Conservation (phyloP, 2,329 filamentous ascomycete species). For the Monosporascus sp. region DNA sequence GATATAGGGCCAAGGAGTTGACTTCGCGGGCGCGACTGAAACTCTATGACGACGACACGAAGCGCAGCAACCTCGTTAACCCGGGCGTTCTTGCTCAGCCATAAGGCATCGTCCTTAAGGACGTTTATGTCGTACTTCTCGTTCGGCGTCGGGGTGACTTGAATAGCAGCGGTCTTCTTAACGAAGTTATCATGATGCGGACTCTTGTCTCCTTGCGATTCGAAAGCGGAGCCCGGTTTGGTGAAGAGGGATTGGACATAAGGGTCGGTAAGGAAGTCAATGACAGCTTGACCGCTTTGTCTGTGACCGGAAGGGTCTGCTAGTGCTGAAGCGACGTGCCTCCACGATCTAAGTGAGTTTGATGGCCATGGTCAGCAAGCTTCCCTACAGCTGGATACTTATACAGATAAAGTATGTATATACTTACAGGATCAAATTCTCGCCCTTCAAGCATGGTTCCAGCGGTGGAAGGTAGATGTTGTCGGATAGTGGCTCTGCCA, state of each 20-base stretch:
- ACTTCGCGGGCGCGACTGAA: slow-evolving; percentile 70
- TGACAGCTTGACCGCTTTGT: slow-evolving; percentile 48
- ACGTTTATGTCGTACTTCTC: slow-evolving; percentile 67
- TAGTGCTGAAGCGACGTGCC: slow-evolving; percentile 50
- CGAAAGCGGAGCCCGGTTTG: slow-evolving; percentile 63
- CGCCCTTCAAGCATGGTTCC: slow-evolving; percentile 77
- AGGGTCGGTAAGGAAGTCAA: slow-evolving; percentile 65
- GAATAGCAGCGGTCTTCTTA: slow-evolving; percentile 80
- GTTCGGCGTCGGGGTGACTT: slow-evolving; percentile 64
- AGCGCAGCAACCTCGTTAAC: slow-evolving; percentile 81
- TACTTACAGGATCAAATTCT: slow-evolving; percentile 72
- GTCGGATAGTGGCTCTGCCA: slow-evolving; percentile 64
- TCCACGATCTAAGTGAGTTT: slow-evolving; percentile 50
- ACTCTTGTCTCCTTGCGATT: slow-evolving; percentile 44
- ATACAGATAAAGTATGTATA: slow-evolving; percentile 3
- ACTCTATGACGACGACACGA: slow-evolving; percentile 74
- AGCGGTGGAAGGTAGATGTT: slow-evolving; percentile 76
- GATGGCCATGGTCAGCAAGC: neutral
- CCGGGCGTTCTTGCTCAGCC: slow-evolving; percentile 72
- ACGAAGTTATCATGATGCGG: slow-evolving; percentile 69
- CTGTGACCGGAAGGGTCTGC: slow-evolving; percentile 52
- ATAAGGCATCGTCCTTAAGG: slow-evolving; percentile 79
- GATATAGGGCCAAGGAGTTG: slow-evolving; percentile 69
- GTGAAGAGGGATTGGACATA: slow-evolving; percentile 64
- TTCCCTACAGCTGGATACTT: neutral